Conservation (phyloP, 2,329 filamentous ascomycete species). For the Hypoxylon sp. region DNA sequence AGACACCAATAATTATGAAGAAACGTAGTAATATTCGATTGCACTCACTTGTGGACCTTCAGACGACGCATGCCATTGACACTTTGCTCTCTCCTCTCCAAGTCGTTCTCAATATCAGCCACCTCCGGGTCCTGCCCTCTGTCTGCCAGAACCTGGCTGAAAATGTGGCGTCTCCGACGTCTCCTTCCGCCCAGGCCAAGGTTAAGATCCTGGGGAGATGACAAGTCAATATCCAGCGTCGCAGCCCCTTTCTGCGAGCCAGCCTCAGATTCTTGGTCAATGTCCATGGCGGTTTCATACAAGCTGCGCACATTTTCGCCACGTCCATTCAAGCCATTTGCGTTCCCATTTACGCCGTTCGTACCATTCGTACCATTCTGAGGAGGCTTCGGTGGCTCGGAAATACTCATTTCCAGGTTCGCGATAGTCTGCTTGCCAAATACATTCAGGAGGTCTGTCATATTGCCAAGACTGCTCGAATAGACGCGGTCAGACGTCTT, state of each 20-base stretch:
- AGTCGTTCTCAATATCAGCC: slow-evolving; percentile 47
- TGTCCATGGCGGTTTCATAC: slow-evolving; percentile 53
- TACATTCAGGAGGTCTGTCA: slow-evolving; percentile 78
- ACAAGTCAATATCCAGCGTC: slow-evolving; percentile 59
- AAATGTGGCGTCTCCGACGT: slow-evolving; percentile 56
- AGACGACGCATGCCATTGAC: slow-evolving; percentile 44
- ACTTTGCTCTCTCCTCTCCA: slow-evolving; percentile 41
- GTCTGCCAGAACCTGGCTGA: slow-evolving; percentile 61
- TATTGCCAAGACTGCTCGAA: slow-evolving; percentile 69
- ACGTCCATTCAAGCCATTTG: slow-evolving; percentile 47
- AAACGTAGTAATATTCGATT: not conserved
- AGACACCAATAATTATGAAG: not conserved
- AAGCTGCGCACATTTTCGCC: slow-evolving; percentile 52
- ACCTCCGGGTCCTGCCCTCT: slow-evolving; percentile 51
- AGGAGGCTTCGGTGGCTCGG: slow-evolving; percentile 54
- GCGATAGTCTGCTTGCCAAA: slow-evolving; percentile 86
- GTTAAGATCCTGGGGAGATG: slow-evolving; percentile 58
- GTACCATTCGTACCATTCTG: slow-evolving; percentile 43
- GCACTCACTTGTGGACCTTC: slow-evolving; percentile 54
- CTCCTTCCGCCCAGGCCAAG: slow-evolving; percentile 46
- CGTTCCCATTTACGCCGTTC: slow-evolving; percentile 10
- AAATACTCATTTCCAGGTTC: slow-evolving; percentile 77
- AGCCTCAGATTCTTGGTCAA: slow-evolving; percentile 46
- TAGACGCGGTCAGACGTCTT: slow-evolving; percentile 60
- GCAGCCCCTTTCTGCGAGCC: slow-evolving; percentile 52